Conservation (phyloP, 371 early-diverging fungal species). For the Phascolomyces articulosus region DNA sequence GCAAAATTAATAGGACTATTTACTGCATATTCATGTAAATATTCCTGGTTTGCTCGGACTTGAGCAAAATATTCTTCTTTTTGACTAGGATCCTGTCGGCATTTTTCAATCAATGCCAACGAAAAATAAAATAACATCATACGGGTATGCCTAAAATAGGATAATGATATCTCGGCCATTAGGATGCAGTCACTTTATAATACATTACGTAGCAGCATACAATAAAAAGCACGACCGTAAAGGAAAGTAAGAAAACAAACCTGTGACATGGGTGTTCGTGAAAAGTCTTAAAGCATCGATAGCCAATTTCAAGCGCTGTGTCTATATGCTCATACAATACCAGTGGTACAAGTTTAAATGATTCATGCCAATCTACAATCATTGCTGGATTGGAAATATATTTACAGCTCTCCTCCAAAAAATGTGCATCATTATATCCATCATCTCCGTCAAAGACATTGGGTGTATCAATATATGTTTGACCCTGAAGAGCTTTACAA, state of each 20-base stretch:
- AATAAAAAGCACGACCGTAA: no score
- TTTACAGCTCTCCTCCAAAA: conserved; percentile 35
- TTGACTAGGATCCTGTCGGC: conserved; percentile 14
- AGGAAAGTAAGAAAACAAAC: no score
- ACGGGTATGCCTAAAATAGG: conserved; percentile 40
- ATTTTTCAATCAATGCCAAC: conserved; percentile 36
- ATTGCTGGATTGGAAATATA: conserved; percentile 31
- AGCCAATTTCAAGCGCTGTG: conserved; percentile 36
- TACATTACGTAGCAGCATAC: no score
- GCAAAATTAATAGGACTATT: conserved; percentile 30
- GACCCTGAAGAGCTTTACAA: conserved; percentile 43
- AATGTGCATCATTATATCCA: conserved; percentile 42
- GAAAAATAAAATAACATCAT: conserved; percentile 35
- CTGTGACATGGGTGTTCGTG: conserved; percentile 33
- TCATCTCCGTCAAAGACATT: conserved; percentile 47
- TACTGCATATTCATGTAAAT: conserved; percentile 28
- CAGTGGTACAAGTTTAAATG: conserved; percentile 38
- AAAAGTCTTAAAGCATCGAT: conserved; percentile 23
- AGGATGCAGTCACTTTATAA: no score
- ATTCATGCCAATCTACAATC: conserved; percentile 40
- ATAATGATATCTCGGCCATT: no score
- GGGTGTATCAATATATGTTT: conserved; percentile 27
- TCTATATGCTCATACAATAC: conserved; percentile 46
- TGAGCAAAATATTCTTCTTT: conserved; percentile 22
- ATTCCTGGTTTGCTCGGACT: conserved; percentile 30